Conservation (phyloP, 108 stramenopile genomes). For the Epipyxis sp. region DNA sequence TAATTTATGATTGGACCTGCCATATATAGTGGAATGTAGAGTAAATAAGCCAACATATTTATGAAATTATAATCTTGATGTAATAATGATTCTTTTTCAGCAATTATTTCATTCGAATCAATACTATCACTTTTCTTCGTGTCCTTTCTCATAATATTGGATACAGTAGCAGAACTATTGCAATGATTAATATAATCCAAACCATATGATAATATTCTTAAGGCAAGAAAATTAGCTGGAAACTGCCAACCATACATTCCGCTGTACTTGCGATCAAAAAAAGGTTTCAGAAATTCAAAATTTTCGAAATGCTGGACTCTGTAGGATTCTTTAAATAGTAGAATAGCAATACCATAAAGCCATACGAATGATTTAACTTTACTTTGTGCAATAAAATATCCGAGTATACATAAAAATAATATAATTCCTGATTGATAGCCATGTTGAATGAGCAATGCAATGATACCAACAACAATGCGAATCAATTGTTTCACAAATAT, state of each 20-base stretch:
- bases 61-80: constrained; percentile 43
- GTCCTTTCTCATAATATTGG: background rate
- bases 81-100: no score
- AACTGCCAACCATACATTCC: constrained; percentile 11
- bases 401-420: background rate
- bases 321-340: constrained; percentile 19
- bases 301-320: no score
- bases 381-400: background rate
- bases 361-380: background rate
- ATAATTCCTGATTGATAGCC: background rate
- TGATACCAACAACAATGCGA: background rate
- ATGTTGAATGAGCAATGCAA: background rate
- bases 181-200: background rate
- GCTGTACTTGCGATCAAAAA: background rate
- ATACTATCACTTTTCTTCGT: no score
- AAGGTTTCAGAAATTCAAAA: constrained; percentile 1
- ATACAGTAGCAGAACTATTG: no score
- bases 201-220: constrained; percentile 14
- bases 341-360: background rate
- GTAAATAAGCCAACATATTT: constrained; percentile 41
- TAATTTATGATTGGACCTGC: constrained; percentile 61
- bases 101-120: no score
- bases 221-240: constrained; percentile 5
- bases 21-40: constrained; percentile 58
- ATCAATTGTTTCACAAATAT: background rate